These are phyloP conservation scores for Malus fusca DNA, from an alignment of 306 rosid species.

Conservation along the genomic window DNA sequence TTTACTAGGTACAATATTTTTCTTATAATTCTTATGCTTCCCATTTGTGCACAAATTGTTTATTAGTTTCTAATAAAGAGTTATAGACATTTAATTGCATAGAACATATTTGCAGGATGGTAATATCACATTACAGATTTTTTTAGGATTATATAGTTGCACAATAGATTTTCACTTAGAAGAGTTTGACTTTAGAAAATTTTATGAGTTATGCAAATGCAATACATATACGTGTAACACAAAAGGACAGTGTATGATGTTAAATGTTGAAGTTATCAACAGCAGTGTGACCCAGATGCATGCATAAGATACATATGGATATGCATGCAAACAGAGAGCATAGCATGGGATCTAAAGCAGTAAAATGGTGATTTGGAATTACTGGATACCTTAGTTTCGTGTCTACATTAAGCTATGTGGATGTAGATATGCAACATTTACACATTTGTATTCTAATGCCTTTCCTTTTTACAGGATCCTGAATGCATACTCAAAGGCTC, in stretches of 20 bases:
- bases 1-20: conserved; percentile 51
- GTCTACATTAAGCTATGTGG: background rate
- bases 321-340: background rate
- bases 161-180: background rate
- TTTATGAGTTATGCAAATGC: background rate
- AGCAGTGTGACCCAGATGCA: background rate
- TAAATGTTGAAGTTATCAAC: background rate
- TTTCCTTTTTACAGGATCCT: conserved; percentile 58
- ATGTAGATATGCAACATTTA: background rate
- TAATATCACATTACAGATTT: background rate
- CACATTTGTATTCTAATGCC: background rate
- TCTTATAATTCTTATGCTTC: background rate
- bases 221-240: too few species aligned
- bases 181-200: background rate
- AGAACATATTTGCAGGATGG: background rate
- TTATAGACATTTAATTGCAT: background rate
- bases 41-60: background rate
- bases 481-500: conserved; percentile 64
- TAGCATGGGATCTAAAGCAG: background rate
- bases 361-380: background rate
- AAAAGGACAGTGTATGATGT: background rate
- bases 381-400: background rate
- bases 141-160: background rate
- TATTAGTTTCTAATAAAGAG: background rate
- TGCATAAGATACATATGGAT: background rate